These are phyloP conservation scores for Marvania coccoides DNA, from an alignment of 139 green algal genomes.

Conservation along the genomic window DNA sequence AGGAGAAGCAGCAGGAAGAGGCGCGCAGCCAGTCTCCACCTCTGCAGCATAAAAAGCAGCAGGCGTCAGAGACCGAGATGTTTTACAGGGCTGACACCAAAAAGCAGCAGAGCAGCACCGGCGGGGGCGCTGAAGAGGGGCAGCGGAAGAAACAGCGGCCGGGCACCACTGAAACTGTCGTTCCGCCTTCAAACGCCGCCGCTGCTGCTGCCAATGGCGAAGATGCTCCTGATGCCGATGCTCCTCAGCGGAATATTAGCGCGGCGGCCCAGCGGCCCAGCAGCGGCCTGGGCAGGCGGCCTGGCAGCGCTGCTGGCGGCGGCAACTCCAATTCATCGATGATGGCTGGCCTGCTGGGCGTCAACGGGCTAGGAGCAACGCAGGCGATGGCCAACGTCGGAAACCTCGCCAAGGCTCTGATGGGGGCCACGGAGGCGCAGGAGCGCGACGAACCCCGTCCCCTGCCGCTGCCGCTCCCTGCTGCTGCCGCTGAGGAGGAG, in stretches of 20 bases:
- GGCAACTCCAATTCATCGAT: background rate
- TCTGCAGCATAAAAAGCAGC: background rate
- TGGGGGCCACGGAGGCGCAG: background rate
- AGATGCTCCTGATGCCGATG: too few species aligned
- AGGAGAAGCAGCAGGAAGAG: constrained; percentile 9
- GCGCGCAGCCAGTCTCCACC: background rate
- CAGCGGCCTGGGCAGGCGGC: background rate
- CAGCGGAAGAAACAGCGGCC: too few species aligned
- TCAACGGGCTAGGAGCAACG: too few species aligned
- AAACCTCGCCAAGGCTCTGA: background rate
- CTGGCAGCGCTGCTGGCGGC: background rate
- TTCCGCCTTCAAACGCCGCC: background rate
- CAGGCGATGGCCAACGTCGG: background rate
- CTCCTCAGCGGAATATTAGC: too few species aligned
- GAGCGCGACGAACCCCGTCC: background rate
- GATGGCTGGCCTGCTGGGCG: too few species aligned
- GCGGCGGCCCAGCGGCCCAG: too few species aligned
- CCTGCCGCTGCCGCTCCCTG: background rate
- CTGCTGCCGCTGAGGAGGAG: background rate
- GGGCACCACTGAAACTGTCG: background rate
- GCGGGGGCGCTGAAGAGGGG: too few species aligned
- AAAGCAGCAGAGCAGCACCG: background rate
- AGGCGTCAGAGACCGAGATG: background rate
- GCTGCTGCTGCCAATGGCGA: background rate
- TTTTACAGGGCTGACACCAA: background rate